A percentile compares a stretch with the other conserved stretches of the same genome.
phyloP scores from a whole-genome alignment of 345 rosid genomes.

The Bretschneidera sinensis region DNA sequence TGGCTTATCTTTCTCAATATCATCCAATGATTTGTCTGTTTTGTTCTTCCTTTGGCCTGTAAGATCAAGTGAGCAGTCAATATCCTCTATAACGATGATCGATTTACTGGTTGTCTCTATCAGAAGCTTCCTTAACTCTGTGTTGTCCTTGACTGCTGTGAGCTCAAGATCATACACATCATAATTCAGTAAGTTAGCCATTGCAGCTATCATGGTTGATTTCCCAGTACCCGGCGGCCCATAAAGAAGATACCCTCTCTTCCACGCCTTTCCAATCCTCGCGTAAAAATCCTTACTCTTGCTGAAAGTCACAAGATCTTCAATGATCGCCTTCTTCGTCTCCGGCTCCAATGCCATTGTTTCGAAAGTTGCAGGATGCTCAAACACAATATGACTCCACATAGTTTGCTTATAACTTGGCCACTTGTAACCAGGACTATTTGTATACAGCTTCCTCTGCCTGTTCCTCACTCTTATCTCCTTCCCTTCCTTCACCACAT shows the following conservation, averaged over 20 bases:
- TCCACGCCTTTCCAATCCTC: constrained; percentile 54
- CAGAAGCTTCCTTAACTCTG: constrained; percentile 30
- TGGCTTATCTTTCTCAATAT: not conserved
- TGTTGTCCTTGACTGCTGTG: constrained; percentile 34
- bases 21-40: constrained; percentile 13
- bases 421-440: constrained; percentile 49
- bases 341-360: constrained; percentile 51
- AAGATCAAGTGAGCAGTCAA: constrained; percentile 54
- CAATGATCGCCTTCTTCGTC: constrained; percentile 49
- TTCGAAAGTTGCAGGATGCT: constrained; percentile 60
- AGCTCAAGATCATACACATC: constrained; percentile 36
- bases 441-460: constrained; percentile 66
- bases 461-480: constrained; percentile 38
- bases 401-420: constrained; percentile 34
- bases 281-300: constrained; percentile 48
- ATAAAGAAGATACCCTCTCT: constrained; percentile 53
- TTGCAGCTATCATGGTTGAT: constrained; percentile 35
- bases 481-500: constrained; percentile 48
- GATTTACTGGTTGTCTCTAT: constrained; percentile 42
- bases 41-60: constrained; percentile 48
- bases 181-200: constrained; percentile 30
- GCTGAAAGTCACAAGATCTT: constrained; percentile 51
- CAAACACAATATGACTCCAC: constrained; percentile 58
- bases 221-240: constrained; percentile 39
- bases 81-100: constrained; percentile 50